Evolutionary conservation across 2,329 filamentous ascomycete genomes (phyloP).

Genomic region (Biscogniauxia mediterranea): DNA sequence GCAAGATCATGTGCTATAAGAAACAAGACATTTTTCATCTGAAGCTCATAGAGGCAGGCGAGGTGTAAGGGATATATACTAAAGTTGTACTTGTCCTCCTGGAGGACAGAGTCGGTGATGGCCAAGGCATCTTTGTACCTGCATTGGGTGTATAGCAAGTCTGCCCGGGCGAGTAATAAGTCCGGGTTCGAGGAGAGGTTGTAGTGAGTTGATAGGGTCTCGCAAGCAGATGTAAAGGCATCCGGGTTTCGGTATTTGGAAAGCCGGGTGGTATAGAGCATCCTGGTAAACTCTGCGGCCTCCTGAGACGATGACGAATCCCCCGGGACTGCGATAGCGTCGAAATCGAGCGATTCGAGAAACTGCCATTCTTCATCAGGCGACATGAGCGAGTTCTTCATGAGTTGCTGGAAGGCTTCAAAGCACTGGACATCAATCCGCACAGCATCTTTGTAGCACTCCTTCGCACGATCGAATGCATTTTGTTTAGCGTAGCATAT

Average conservation of each 20-base stretch:
- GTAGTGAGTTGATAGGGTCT: constrained; percentile 92
- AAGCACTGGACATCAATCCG: constrained; percentile 97
- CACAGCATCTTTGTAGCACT: constrained; percentile 97
- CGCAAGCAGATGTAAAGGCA: constrained; percentile 79
- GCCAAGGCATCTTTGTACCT: constrained; percentile 83
- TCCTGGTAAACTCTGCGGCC: constrained; percentile 89
- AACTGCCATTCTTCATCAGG: constrained; percentile 90
- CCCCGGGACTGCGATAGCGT: constrained; percentile 67
- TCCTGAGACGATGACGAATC: constrained; percentile 73
- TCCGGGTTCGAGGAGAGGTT: constrained; percentile 83
- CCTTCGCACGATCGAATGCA: constrained; percentile 92
- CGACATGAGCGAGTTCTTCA: constrained; percentile 90
- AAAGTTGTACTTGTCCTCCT: constrained; percentile 86
- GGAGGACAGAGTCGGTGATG: constrained; percentile 80
- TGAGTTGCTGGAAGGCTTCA: constrained; percentile 95
- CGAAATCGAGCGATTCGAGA: constrained; percentile 85
- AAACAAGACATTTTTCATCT: constrained; percentile 84
- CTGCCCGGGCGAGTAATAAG: constrained; percentile 83
- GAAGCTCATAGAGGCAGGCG: constrained; percentile 84
- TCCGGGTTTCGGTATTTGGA: constrained; percentile 91
- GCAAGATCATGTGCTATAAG: constrained; percentile 89
- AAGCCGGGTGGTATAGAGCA: constrained; percentile 91
- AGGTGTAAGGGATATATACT: constrained; percentile 86
- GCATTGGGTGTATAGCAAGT: constrained; percentile 91
- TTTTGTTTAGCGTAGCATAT: constrained; percentile 97